A percentile compares a stretch with the other conserved stretches of the same genome.
phyloP scores from a whole-genome alignment of 768 basidiomycete species.

The Fomitopsis pulvina region DNA sequence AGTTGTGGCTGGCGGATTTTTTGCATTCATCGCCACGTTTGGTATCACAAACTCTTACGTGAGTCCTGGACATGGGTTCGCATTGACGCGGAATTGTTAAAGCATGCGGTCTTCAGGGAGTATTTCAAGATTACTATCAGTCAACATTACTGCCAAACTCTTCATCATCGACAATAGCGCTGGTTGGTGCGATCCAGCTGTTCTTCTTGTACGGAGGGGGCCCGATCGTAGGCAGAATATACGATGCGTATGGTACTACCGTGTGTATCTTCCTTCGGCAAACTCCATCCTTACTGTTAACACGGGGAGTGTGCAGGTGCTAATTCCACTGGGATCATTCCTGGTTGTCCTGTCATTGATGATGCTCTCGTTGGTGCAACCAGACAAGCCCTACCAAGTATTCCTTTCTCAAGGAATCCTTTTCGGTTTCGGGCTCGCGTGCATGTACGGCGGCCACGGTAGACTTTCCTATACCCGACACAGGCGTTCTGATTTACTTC shows the following conservation, averaged over 20 bases:
- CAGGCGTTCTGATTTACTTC: background rate
- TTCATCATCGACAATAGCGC: conserved; percentile 21
- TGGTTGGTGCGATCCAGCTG: conserved; percentile 23
- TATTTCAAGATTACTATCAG: conserved; percentile 23
- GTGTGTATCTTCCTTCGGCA: conserved; percentile 6
- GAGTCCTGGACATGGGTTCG: background rate
- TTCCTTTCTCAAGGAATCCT: conserved; percentile 26
- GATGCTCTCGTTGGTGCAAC: conserved; percentile 22
- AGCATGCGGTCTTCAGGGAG: conserved; percentile 20
- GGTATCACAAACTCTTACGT: conserved; percentile 17
- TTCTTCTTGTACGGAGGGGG: conserved; percentile 20
- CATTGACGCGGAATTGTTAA: too few relatives aligned
- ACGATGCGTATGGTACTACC: conserved; percentile 22
- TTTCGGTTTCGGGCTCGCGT: conserved; percentile 23
- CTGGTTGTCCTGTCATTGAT: conserved; percentile 19
- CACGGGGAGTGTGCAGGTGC: conserved; percentile 7
- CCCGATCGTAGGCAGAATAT: conserved; percentile 19
- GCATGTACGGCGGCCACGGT: conserved; percentile 12
- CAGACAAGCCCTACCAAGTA: conserved; percentile 22
- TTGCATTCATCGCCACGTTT: conserved; percentile 15
- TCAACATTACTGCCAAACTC: conserved; percentile 16
- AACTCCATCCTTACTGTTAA: background rate
- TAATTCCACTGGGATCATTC: conserved; percentile 18
- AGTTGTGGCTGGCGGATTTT: conserved; percentile 16
- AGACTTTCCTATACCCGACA: background rate